Evolutionary conservation across 768 basidiomycete genomes (phyloP), one percentile per base, ranked within the genome.

Genomic region (Phlegmacium glaucopus): DNA sequence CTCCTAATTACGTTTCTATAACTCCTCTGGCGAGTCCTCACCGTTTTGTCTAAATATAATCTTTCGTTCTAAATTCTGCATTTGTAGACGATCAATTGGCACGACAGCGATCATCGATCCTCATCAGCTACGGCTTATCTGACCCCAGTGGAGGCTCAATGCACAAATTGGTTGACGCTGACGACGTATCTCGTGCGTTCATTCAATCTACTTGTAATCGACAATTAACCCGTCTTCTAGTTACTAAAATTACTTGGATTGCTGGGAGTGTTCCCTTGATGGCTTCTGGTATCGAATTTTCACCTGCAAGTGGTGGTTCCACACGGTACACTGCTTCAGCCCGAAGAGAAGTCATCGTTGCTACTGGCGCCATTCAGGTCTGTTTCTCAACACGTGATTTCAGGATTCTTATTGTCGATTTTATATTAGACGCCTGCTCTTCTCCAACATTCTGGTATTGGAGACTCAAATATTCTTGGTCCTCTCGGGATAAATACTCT

Each of bases 361-460:
- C 77, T 27, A 79, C 77, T 4, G 80, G 80, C 13, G 73, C 77
- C 2, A 75, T 80, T 45, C 60, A 70, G 55, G 71, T 71, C 8
- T 9, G 10, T 29, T 41, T 9, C 11, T 34, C 16, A 22, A 25
- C 32, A 22, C 8, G 27, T 15, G 9, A 36, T 42, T 3, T 22
- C 22, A 11, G 16, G 15, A 22, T 37, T 13, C 18, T 2, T 27
- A 43, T 16, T 38, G 9, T 13, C n/a, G 38, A 9, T n/a, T 30
- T 3, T 5, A 22, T 22, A 22, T 22, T 22, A 75, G 69, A 71
- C 72, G 0, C 77, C 77, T 4, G 67, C 66, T 2, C 63, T 79
- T 8, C 68, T 79, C 11, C 77, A 80, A 57, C 70, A 78, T 1
- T 82, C 79, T 10, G 82, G 80, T 0, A 75, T 83, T 47, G 82